A percentile compares a stretch with the other conserved stretches of the same genome.
Conservation (phyloP, 2,329 filamentous ascomycete genomes). For the Achaetomium macrosporum region DNA sequence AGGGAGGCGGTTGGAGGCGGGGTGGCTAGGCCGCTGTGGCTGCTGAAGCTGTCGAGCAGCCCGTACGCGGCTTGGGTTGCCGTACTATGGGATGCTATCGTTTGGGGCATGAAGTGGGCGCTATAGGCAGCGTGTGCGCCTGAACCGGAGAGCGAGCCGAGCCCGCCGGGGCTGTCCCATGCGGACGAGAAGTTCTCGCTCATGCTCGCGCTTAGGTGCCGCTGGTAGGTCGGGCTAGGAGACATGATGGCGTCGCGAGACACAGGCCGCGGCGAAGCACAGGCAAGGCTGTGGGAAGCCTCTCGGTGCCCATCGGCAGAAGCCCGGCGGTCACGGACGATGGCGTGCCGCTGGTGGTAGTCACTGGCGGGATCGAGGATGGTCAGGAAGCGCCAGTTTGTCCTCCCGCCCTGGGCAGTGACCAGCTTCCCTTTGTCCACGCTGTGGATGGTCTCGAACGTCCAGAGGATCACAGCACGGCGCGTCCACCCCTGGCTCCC, state of each 20-base stretch:
- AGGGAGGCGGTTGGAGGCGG: conserved; percentile 51
- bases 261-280: neutral
- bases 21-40: conserved; percentile 39
- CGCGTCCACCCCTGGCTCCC: conserved; percentile 42
- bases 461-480: conserved; percentile 58
- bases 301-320: conserved; percentile 10
- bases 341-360: conserved; percentile 47
- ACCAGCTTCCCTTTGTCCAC: conserved; percentile 36
- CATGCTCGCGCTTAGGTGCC: conserved; percentile 51
- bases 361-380: conserved; percentile 55
- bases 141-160: conserved; percentile 13
- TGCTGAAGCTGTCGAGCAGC: conserved; percentile 16
- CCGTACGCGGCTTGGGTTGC: conserved; percentile 9
- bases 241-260: conserved; percentile 46
- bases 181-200: conserved; percentile 49
- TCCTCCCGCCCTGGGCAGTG: conserved; percentile 45
- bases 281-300: neutral
- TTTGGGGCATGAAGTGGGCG: conserved; percentile 13
- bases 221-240: conserved; percentile 44
- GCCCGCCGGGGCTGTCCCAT: conserved; percentile 36
- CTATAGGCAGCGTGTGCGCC: conserved; percentile 17
- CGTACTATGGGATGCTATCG: neutral
- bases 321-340: conserved; percentile 27
- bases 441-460: conserved; percentile 49
- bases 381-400: conserved; percentile 57